Percentiles rank a stretch among this genome's conserved stretches.
phyloP scores from a whole-genome alignment of 345 rosid genomes.

The Salix udensis region DNA sequence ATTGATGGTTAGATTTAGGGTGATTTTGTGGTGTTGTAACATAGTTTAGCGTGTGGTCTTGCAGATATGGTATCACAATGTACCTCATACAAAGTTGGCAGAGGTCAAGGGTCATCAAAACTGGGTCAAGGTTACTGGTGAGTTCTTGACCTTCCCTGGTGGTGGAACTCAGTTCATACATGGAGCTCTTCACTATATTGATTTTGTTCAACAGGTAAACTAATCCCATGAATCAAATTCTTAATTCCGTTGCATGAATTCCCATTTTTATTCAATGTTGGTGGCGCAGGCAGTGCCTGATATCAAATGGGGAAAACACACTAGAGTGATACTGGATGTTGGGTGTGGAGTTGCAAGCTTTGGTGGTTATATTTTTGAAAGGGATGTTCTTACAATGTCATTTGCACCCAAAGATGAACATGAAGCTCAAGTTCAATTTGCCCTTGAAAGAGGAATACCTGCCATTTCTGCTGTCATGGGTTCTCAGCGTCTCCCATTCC shows the following conservation, averaged over 20 bases:
- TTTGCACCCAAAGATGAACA: constrained; percentile 98
- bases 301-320: constrained; percentile 80
- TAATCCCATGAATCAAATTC: not conserved
- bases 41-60: constrained; percentile 10
- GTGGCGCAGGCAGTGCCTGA: constrained; percentile 54
- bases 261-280: not conserved
- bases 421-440: constrained; percentile 95
- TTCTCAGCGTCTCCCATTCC: constrained; percentile 76
- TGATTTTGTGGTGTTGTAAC: not conserved
- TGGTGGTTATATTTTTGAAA: constrained; percentile 79
- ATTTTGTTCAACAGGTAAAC: constrained; percentile 62
- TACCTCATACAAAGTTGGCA: constrained; percentile 72
- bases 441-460: constrained; percentile 93
- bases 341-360: constrained; percentile 99
- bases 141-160: constrained; percentile 89
- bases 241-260: not conserved
- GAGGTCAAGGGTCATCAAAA: constrained; percentile 93
- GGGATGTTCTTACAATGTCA: constrained; percentile 86
- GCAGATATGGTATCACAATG: constrained; percentile 96
- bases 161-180: constrained; percentile 97
- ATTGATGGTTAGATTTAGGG: not conserved
- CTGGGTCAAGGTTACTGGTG: constrained; percentile 91
- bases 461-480: constrained; percentile 98
- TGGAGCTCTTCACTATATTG: constrained; percentile 87
- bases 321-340: constrained; percentile 70